phyloP scores from a whole-genome alignment of 1,139 yeast genomes.

The Taiozyma onychis region DNA sequence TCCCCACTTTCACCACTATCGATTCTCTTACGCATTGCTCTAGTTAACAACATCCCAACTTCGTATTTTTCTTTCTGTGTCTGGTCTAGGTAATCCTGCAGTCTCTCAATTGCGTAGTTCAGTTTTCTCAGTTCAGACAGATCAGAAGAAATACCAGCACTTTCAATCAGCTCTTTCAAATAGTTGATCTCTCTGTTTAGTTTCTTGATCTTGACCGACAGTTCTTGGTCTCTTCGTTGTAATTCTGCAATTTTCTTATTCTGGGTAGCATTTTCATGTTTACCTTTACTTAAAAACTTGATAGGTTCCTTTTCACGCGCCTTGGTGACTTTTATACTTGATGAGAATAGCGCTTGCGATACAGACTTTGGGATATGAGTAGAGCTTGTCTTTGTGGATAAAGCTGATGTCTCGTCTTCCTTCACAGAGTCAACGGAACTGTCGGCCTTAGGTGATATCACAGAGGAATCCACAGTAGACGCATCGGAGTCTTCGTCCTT shows the following conservation, averaged over 20 bases:
- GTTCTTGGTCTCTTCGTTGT: conserved; percentile 16
- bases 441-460: background rate
- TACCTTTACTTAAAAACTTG: conserved; percentile 20
- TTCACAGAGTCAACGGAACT: conserved; percentile 9
- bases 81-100: conserved; percentile 33
- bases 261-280: conserved; percentile 12
- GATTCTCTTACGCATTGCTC: conserved; percentile 33
- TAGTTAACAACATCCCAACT: conserved; percentile 32
- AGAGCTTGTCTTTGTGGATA: background rate
- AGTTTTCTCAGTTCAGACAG: conserved; percentile 29
- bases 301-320: conserved; percentile 21
- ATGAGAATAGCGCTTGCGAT: conserved; percentile 22
- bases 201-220: conserved; percentile 27
- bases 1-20: conserved; percentile 33
- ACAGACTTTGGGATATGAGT: conserved; percentile 21
- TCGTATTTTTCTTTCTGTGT: conserved; percentile 36
- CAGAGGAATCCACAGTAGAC: conserved; percentile 3
- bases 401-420: background rate
- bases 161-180: conserved; percentile 27
- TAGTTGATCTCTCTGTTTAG: conserved; percentile 32
- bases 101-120: conserved; percentile 29
- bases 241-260: conserved; percentile 15
- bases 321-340: conserved; percentile 21
- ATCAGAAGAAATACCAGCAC: conserved; percentile 31
- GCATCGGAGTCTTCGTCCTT: conserved; percentile 2